Percentiles rank a stretch among this genome's conserved stretches.
Evolutionary conservation across 1,284 basidiomycete species (phyloP).

Genomic region (Ceratobasidium sp.): DNA sequence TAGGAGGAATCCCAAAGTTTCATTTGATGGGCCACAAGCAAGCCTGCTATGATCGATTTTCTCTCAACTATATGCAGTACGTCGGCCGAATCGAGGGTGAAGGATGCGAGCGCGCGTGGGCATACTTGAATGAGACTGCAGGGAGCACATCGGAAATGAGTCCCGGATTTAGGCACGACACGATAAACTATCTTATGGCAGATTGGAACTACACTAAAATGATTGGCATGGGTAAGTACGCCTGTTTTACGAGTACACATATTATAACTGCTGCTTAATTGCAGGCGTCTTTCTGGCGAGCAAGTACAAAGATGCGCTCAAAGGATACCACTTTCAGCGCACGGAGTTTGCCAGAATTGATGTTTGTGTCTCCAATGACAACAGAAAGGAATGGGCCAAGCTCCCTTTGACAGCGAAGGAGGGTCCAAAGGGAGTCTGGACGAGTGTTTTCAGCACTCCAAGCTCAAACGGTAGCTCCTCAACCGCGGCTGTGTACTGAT

Average conservation of each 20-base stretch:
- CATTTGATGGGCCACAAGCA: not conserved
- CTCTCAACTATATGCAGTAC: not conserved
- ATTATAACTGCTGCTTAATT: not conserved
- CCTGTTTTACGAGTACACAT: not conserved
- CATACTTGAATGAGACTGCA: constrained; percentile 1
- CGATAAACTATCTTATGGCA: not conserved
- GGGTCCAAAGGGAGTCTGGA: not conserved
- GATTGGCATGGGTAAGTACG: not conserved
- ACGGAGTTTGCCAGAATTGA: not conserved
- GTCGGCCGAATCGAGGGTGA: constrained; percentile 3
- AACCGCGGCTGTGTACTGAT: not conserved
- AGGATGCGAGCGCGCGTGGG: constrained; percentile 4
- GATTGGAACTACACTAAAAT: constrained; percentile 14
- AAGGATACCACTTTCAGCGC: not conserved
- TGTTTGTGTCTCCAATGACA: not conserved
- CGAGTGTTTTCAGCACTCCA: not conserved
- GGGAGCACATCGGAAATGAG: constrained; percentile 12
- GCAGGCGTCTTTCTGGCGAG: not conserved
- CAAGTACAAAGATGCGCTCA: not conserved
- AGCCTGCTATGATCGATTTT: not conserved
- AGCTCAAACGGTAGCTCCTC: not conserved
- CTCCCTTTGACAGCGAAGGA: not conserved
- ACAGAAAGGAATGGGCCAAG: not conserved
- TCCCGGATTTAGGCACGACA: not conserved
- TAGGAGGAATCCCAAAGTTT: constrained; percentile 8